Conservation (phyloP, 345 rosid genomes). For the Salix caprea region DNA sequence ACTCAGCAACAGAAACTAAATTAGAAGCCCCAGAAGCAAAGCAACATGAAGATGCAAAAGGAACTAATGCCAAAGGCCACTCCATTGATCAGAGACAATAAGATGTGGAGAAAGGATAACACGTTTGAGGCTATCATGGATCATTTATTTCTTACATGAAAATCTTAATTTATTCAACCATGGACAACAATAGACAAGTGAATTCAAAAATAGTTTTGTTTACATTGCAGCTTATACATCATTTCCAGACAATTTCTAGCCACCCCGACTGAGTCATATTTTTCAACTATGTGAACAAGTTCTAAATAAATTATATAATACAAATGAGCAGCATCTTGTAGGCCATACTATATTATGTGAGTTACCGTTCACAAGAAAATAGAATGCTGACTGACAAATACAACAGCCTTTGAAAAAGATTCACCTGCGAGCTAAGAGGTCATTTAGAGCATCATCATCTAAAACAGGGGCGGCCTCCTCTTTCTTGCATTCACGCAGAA, state of each 20-base stretch:
- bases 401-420: slow-evolving; percentile 7
- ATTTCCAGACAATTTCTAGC: background rate
- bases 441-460: slow-evolving; percentile 80
- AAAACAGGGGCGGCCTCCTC: slow-evolving; percentile 89
- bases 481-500: slow-evolving; percentile 81
- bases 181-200: background rate
- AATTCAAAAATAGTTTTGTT: background rate
- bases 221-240: background rate
- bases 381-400: background rate
- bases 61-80: background rate
- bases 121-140: background rate
- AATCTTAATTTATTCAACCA: background rate
- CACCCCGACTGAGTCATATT: background rate
- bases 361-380: background rate
- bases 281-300: background rate
- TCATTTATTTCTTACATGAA: background rate
- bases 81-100: background rate
- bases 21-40: background rate
- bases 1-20: background rate
- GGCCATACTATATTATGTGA: background rate
- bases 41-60: background rate
- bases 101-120: background rate
- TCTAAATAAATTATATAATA: background rate
- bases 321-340: background rate
- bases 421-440: slow-evolving; percentile 84